phyloP scores from a whole-genome alignment of 768 basidiomycete genomes.

The Crucibulum laeve region DNA sequence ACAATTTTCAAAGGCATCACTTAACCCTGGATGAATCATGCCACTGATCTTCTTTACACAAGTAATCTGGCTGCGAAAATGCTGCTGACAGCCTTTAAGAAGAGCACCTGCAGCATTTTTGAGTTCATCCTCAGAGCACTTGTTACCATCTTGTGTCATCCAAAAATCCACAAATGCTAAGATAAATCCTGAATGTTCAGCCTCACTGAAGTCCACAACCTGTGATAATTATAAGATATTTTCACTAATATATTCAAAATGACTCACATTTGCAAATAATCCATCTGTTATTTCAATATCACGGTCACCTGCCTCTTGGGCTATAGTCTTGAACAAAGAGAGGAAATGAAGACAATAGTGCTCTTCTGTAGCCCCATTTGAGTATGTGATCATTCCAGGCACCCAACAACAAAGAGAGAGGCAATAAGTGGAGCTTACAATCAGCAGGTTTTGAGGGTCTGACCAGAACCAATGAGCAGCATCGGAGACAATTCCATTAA shows the following conservation, averaged over 20 bases:
- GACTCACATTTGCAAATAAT: slow-evolving; percentile 8
- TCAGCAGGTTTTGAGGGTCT: slow-evolving; percentile 11
- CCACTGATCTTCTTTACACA: slow-evolving; percentile 18
- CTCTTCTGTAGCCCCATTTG: slow-evolving; percentile 18
- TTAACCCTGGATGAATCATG: slow-evolving; percentile 11
- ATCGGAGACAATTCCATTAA: slow-evolving; percentile 23
- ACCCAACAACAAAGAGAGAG: slow-evolving; percentile 15
- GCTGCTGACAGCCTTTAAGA: slow-evolving; percentile 22
- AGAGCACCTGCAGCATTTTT: slow-evolving; percentile 11
- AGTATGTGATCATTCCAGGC: slow-evolving; percentile 17
- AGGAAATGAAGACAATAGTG: slow-evolving; percentile 18
- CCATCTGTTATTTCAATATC: slow-evolving; percentile 3
- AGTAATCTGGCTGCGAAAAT: slow-evolving; percentile 21
- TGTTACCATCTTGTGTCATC: slow-evolving; percentile 1
- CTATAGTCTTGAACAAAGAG: slow-evolving; percentile 13
- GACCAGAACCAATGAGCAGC: slow-evolving; percentile 22
- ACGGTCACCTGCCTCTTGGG: slow-evolving; percentile 5
- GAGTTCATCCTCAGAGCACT: slow-evolving; percentile 13
- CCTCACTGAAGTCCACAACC: slow-evolving; percentile 23
- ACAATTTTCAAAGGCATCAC: slow-evolving; percentile 9
- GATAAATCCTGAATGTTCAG: slow-evolving; percentile 19
- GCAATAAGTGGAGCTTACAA: slow-evolving; percentile 16
- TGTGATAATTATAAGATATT: slow-evolving; percentile 2
- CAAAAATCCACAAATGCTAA: slow-evolving; percentile 13
- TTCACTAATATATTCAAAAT: slow-evolving; percentile 1